Conservation (phyloP, 176 grass and related monocot species). For the Triticum turgidum region DNA sequence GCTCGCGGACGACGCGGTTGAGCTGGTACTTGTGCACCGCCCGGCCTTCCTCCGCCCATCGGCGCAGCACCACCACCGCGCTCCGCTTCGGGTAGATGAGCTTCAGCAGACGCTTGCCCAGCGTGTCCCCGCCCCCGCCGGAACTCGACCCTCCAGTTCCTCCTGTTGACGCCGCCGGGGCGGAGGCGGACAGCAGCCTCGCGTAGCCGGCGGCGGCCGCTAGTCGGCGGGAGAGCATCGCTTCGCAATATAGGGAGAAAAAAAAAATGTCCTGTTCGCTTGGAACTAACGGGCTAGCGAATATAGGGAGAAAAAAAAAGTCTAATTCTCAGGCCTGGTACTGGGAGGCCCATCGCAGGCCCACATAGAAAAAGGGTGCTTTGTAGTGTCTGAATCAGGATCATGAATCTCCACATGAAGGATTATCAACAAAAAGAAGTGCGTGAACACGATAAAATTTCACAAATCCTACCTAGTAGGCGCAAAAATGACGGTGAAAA, state of each 20-base stretch:
- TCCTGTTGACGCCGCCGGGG: neutral
- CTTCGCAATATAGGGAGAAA: neutral
- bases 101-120: slow-evolving; percentile 57
- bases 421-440: too few species aligned
- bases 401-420: too few species aligned
- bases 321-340: neutral
- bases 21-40: slow-evolving; percentile 84
- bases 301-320: too few species aligned
- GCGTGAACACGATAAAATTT: too few species aligned
- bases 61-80: slow-evolving; percentile 65
- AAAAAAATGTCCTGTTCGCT: neutral
- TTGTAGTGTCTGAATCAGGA: too few species aligned
- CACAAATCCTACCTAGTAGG: too few species aligned
- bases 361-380: too few species aligned
- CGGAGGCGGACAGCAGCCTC: slow-evolving; percentile 27
- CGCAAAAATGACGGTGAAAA: too few species aligned
- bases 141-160: neutral
- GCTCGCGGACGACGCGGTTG: slow-evolving; percentile 78
- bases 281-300: neutral
- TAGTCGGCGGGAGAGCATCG: slow-evolving; percentile 49
- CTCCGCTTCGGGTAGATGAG: slow-evolving; percentile 71
- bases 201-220: neutral
- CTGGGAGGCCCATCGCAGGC: too few species aligned
- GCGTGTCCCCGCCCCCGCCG: slow-evolving; percentile 28
- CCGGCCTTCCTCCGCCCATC: slow-evolving; percentile 70